These are phyloP conservation scores for Cetradonia linearis DNA, from an alignment of 495 filamentous ascomycete genomes.

Conservation along the genomic window DNA sequence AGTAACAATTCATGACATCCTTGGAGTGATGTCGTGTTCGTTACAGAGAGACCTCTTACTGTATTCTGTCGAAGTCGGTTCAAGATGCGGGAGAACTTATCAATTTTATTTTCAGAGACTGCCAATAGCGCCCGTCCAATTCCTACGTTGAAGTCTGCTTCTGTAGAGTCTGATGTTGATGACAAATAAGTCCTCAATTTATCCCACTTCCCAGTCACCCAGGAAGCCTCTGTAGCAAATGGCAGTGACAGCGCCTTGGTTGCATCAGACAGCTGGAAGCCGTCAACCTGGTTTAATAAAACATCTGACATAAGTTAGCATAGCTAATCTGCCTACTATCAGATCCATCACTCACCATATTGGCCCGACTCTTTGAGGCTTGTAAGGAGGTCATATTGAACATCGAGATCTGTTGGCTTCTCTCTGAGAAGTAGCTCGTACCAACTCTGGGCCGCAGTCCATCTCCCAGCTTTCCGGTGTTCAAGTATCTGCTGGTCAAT, in stretches of 20 bases:
- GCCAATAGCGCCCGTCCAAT: slow-evolving; percentile 63
- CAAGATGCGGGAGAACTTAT: slow-evolving; percentile 49
- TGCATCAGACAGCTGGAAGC: slow-evolving; percentile 47
- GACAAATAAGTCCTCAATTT: slow-evolving; percentile 60
- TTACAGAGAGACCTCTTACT: slow-evolving; percentile 59
- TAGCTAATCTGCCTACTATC: not conserved
- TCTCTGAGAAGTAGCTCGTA: slow-evolving; percentile 81
- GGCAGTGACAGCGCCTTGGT: slow-evolving; percentile 53
- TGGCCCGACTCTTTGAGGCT: slow-evolving; percentile 90
- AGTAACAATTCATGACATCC: slow-evolving; percentile 72
- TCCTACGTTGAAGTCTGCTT: slow-evolving; percentile 70
- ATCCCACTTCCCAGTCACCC: slow-evolving; percentile 76
- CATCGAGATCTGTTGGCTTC: slow-evolving; percentile 61
- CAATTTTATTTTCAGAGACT: slow-evolving; percentile 44
- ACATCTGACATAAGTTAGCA: slow-evolving; percentile 46
- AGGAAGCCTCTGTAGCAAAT: slow-evolving; percentile 80
- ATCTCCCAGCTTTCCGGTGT: slow-evolving; percentile 86
- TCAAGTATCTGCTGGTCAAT: slow-evolving; percentile 87
- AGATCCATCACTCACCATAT: slow-evolving; percentile 47
- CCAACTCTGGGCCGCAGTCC: slow-evolving; percentile 97
- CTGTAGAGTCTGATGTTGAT: slow-evolving; percentile 39
- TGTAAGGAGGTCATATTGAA: slow-evolving; percentile 72
- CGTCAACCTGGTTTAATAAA: slow-evolving; percentile 72
- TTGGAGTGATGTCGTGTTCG: slow-evolving; percentile 66
- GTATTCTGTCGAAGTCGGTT: slow-evolving; percentile 57